Evolutionary conservation across 2,329 filamentous ascomycete species (phyloP).

Genomic region (Aspergillus sp.): DNA sequence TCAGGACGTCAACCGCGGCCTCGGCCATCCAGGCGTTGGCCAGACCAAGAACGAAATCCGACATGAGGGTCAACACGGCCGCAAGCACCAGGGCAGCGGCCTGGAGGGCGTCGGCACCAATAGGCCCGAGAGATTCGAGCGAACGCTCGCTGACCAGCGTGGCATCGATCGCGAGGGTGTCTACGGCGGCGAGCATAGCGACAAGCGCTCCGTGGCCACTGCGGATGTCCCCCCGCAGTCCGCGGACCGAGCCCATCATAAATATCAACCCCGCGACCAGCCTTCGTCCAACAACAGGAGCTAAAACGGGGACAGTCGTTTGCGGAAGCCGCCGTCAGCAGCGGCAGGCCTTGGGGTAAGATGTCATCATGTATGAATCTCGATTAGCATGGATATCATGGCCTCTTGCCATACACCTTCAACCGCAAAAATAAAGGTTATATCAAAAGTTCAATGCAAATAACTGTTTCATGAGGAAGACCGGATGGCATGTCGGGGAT

Average conservation of each 20-base stretch:
- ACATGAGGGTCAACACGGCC: constrained; percentile 36
- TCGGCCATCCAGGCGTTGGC: constrained; percentile 44
- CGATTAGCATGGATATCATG: constrained; percentile 5
- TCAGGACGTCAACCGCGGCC: constrained; percentile 43
- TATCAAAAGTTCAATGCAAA: background rate
- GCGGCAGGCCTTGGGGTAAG: no score
- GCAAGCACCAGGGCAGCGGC: constrained; percentile 35
- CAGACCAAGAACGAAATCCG: constrained; percentile 40
- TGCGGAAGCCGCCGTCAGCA: no score
- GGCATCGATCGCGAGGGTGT: constrained; percentile 20
- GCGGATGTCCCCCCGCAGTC: constrained; percentile 21
- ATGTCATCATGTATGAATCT: constrained; percentile 2
- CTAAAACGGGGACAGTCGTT: constrained; percentile 2
- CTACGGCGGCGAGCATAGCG: constrained; percentile 11
- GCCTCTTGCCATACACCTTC: constrained; percentile 1
- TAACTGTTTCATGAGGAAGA: constrained; percentile 3
- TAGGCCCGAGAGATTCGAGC: constrained; percentile 13
- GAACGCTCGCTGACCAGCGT: constrained; percentile 16
- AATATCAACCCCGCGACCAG: constrained; percentile 15
- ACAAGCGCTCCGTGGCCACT: constrained; percentile 22
- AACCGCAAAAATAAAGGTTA: background rate
- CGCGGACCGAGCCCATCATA: constrained; percentile 17
- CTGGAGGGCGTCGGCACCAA: constrained; percentile 36
- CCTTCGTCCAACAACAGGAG: constrained; percentile 15
- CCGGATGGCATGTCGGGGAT: constrained; percentile 3